A percentile compares a stretch with the other conserved stretches of the same genome.
phyloP scores from a whole-genome alignment of 1,284 basidiomycete species.

The Takashimella koratensis region DNA sequence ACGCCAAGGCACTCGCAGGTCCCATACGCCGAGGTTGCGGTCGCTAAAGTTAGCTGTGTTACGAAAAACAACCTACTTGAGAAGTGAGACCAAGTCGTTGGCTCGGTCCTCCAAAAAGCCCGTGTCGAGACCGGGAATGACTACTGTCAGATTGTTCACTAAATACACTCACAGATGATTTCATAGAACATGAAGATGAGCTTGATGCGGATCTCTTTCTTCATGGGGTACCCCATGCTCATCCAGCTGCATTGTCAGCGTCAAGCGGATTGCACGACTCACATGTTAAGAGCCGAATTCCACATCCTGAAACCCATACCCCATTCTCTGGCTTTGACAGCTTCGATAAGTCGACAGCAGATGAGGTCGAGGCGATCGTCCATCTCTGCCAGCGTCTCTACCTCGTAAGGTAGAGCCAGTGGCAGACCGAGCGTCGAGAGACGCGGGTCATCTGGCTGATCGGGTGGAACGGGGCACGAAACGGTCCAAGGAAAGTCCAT shows the following conservation, averaged over 20 bases:
- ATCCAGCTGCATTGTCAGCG: constrained; percentile 59
- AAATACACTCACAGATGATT: constrained; percentile 46
- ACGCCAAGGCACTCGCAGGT: constrained; percentile 84
- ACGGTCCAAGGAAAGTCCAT: neutral
- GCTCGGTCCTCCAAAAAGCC: constrained; percentile 52
- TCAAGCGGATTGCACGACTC: constrained; percentile 35
- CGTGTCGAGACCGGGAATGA: constrained; percentile 54
- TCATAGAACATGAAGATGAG: constrained; percentile 78
- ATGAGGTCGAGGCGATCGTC: constrained; percentile 75
- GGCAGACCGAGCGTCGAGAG: constrained; percentile 42
- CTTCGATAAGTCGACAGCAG: constrained; percentile 61
- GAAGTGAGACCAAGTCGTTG: constrained; percentile 52
- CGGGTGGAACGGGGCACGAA: constrained; percentile 9
- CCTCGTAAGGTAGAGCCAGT: constrained; percentile 66
- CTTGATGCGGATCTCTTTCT: constrained; percentile 68
- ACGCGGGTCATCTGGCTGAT: constrained; percentile 39
- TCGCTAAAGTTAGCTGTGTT: no score
- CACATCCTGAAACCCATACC: constrained; percentile 71
- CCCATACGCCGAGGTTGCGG: constrained; percentile 70
- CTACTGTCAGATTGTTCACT: constrained; percentile 32
- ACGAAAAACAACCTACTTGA: constrained; percentile 61
- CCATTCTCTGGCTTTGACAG: constrained; percentile 74
- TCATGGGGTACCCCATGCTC: constrained; percentile 79
- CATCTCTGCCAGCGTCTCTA: constrained; percentile 76
- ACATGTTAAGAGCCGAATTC: constrained; percentile 73